Percentiles rank a stretch among this genome's conserved stretches.
Conservation (phyloP, 2,329 filamentous ascomycete genomes). For the Nemania sp. region DNA sequence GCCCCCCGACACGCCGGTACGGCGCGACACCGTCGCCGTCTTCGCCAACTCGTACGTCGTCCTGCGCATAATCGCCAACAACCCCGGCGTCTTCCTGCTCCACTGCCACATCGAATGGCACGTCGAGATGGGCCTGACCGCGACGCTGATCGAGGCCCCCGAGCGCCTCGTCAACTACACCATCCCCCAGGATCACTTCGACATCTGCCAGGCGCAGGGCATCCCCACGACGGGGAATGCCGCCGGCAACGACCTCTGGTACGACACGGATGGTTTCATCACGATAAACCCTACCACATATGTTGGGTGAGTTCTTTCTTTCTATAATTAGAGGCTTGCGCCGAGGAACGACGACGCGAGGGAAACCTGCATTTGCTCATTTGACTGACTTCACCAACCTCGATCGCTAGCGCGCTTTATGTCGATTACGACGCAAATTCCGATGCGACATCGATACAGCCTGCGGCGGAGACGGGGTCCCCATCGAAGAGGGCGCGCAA, state of each 20-base stretch:
- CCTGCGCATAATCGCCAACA: slow-evolving; percentile 56
- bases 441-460: not conserved
- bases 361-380: not conserved
- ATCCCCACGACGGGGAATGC: slow-evolving; percentile 66
- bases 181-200: slow-evolving; percentile 63
- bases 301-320: slow-evolving; percentile 36
- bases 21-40: slow-evolving; percentile 47
- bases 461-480: not conserved
- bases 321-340: too few relatives aligned
- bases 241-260: slow-evolving; percentile 51
- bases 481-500: not conserved
- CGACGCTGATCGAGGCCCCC: slow-evolving; percentile 60
- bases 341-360: not conserved
- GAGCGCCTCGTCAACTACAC: slow-evolving; percentile 58
- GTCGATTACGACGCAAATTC: not conserved
- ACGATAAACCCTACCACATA: slow-evolving; percentile 38
- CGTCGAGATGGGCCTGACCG: slow-evolving; percentile 60
- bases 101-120: slow-evolving; percentile 68
- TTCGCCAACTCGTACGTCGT: slow-evolving; percentile 52
- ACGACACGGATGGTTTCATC: slow-evolving; percentile 37
- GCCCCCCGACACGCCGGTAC: slow-evolving; percentile 39
- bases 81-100: slow-evolving; percentile 60
- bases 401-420: slow-evolving; percentile 16
- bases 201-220: slow-evolving; percentile 49
- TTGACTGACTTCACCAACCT: slow-evolving; percentile 15